phyloP scores from a whole-genome alignment of 139 green algal species.

The Trebouxia sp. region DNA sequence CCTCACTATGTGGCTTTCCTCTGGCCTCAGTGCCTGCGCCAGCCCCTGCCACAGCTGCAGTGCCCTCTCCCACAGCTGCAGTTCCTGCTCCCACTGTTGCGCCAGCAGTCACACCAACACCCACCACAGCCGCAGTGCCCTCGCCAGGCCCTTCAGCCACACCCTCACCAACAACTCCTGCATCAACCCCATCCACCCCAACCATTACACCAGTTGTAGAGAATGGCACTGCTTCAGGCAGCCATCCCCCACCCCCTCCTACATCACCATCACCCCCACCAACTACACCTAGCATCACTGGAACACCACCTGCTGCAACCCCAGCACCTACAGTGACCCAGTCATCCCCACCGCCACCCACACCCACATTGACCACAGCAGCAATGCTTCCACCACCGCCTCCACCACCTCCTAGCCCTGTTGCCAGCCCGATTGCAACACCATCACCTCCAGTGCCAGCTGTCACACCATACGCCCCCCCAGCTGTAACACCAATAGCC shows the following conservation, averaged over 20 bases:
- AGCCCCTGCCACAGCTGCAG: background rate
- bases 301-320: background rate
- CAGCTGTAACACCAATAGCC: background rate
- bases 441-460: background rate
- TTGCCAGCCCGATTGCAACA: background rate
- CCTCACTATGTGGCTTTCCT: background rate
- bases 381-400: no score
- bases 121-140: background rate
- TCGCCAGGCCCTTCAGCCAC: no score
- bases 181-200: background rate
- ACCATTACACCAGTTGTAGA: background rate
- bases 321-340: background rate
- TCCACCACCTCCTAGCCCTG: no score
- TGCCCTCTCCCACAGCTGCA: background rate
- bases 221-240: background rate
- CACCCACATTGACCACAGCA: no score
- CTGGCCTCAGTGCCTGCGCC: background rate
- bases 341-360: no score
- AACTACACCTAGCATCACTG: background rate
- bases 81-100: background rate
- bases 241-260: background rate
- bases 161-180: no score
- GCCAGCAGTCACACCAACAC: background rate
- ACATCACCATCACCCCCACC: background rate
- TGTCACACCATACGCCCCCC: background rate